Evolutionary conservation across 148 eudicot genomes (phyloP), one percentile per base, ranked within the genome.

Genomic region (Nyssa sinensis): DNA sequence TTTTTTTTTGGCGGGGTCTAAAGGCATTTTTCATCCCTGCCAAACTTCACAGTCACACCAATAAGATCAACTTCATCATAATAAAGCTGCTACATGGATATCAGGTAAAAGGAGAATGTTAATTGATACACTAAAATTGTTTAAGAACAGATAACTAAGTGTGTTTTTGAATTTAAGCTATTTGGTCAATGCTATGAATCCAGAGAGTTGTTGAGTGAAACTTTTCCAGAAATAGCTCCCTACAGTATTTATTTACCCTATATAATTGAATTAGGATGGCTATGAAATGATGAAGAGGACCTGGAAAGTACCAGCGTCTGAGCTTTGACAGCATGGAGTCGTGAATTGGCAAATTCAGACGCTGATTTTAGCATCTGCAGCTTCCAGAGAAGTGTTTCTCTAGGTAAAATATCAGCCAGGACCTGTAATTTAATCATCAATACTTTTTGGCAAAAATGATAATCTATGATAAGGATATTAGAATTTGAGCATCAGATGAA

Each of bases 301-400:
- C 98, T 90, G 44, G 84, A 71, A 55, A 93, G 82, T 67, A 90
- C 61, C 30, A 93, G 80, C 33, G 89, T 86, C 74, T 86, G 86
- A 31, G 92, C 89, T 85, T 82, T 88, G 76, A 93, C 76, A 70
- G 90, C 86, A 78, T 89, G 91, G 63, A 93, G 88, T 55, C 89
- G 86, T 70, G 96, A 86, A 79, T 87, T 90, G 59, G 85, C 84
- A 82, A 76, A 82, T 75, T 84, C 82, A 39, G 92, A 74, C 64
- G 87, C 91, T 77, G 90, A 81, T 74, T 83, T 75, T 61, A 90
- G 89, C 80, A 90, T 51, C 77, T 84, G 81, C 80, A 90, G 83
- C 84, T 89, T 93, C 98, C 96, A 93, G 4, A 79, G 70, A 44
- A 90, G 81, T 3, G 93, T 74, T 57, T 86, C 87, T 37, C 76